These are phyloP conservation scores for Hypoxylon cercidicola DNA, from an alignment of 495 filamentous ascomycete species.

Conservation along the genomic window DNA sequence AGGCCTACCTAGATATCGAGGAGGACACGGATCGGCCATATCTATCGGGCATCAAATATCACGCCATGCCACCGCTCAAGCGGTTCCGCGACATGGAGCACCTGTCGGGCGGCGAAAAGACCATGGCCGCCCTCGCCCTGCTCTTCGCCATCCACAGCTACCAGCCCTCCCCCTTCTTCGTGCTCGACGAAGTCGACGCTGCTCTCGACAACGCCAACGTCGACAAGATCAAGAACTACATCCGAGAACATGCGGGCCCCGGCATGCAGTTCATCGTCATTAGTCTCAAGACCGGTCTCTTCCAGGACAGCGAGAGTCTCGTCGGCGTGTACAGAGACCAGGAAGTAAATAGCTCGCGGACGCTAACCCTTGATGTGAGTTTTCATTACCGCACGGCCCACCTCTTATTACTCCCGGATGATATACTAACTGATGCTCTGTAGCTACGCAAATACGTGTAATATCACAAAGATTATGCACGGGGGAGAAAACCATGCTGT, in stretches of 20 bases:
- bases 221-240: constrained; percentile 92
- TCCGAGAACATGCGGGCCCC: constrained; percentile 90
- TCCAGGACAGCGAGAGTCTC: constrained; percentile 91
- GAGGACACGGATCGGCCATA: constrained; percentile 88
- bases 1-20: constrained; percentile 94
- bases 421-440: constrained; percentile 15
- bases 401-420: neutral
- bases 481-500: neutral
- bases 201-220: constrained; percentile 98
- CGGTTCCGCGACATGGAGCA: constrained; percentile 99
- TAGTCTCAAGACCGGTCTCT: constrained; percentile 89
- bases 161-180: constrained; percentile 95
- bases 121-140: constrained; percentile 95
- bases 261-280: constrained; percentile 99
- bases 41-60: constrained; percentile 93
- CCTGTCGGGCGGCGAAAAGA: constrained; percentile 96
- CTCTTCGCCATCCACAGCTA: constrained; percentile 96
- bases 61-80: constrained; percentile 98
- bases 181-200: constrained; percentile 97
- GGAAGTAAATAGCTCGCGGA: constrained; percentile 85
- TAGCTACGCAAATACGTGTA: constrained; percentile 48
- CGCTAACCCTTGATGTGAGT: constrained; percentile 94
- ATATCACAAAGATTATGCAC: constrained; percentile 18
- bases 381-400: neutral
- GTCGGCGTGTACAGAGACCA: constrained; percentile 97